Conservation (phyloP, 352 stramenopile genomes). For the Elongisporangium prolatum region DNA sequence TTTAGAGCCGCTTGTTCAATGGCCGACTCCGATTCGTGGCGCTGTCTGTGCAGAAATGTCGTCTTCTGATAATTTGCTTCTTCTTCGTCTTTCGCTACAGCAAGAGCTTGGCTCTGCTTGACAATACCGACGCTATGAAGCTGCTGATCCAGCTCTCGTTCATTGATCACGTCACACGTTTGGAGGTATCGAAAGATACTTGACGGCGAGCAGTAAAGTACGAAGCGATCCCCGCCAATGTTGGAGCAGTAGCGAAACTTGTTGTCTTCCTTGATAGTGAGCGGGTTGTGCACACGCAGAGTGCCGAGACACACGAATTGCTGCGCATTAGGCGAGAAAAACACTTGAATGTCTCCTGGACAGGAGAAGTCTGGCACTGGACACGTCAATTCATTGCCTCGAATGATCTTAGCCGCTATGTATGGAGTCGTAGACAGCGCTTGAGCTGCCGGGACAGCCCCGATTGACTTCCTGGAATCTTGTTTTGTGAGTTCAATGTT, state of each 20-base stretch:
- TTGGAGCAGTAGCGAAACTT: conserved; percentile 58
- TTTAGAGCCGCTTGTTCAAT: neutral
- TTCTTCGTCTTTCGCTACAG: neutral
- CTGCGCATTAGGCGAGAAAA: conserved; percentile 66
- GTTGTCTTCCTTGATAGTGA: conserved; percentile 47
- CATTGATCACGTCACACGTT: conserved; percentile 38
- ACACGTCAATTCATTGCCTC: conserved; percentile 42
- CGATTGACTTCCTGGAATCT: neutral
- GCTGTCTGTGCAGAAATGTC: neutral
- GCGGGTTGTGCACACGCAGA: conserved; percentile 43
- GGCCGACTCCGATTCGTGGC: neutral
- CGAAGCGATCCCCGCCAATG: conserved; percentile 50
- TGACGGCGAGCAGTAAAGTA: conserved; percentile 46
- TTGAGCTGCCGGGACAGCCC: neutral
- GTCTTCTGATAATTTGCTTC: neutral
- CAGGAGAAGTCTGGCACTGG: conserved; percentile 49
- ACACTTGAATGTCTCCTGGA: conserved; percentile 35
- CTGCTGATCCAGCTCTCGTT: conserved; percentile 19
- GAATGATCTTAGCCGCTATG: conserved; percentile 45
- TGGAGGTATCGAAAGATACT: conserved; percentile 41
- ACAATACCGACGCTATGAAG: conserved; percentile 18
- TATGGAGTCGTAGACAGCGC: conserved; percentile 17
- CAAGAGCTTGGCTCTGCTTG: conserved; percentile 17
- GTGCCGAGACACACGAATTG: conserved; percentile 65
- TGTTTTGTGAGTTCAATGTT: neutral